These are phyloP conservation scores for Nemania bipapillata DNA, from an alignment of 2,329 filamentous ascomycete genomes.

Conservation along the genomic window DNA sequence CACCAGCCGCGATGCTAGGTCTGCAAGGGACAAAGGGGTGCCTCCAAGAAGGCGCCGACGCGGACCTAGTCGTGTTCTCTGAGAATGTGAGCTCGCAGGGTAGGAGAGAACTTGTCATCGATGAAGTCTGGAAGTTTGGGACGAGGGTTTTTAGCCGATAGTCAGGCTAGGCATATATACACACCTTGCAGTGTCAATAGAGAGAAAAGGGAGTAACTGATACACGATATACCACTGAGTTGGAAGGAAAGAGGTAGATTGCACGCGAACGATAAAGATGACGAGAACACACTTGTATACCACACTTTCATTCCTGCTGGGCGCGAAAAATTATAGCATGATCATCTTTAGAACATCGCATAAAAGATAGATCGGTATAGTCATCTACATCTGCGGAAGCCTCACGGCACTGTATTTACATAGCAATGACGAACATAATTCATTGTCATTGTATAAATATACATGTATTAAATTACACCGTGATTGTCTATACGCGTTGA, in stretches of 20 bases:
- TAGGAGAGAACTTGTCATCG: slow-evolving; percentile 68
- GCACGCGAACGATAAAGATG: background rate
- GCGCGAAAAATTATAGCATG: slow-evolving; percentile 16
- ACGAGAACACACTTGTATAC: slow-evolving; percentile 23
- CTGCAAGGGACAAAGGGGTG: slow-evolving; percentile 73
- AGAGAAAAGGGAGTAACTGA: background rate
- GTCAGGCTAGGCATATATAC: slow-evolving; percentile 20
- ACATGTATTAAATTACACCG: slow-evolving; percentile 7
- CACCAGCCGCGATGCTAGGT: slow-evolving; percentile 80
- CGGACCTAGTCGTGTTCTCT: slow-evolving; percentile 75
- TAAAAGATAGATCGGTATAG: slow-evolving; percentile 21
- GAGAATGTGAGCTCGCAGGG: slow-evolving; percentile 58
- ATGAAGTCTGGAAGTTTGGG: slow-evolving; percentile 85
- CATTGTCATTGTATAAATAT: slow-evolving; percentile 6
- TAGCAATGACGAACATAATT: slow-evolving; percentile 9
- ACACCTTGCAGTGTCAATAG: slow-evolving; percentile 17
- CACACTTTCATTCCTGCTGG: slow-evolving; percentile 5
- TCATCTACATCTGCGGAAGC: slow-evolving; percentile 19
- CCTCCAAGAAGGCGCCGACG: slow-evolving; percentile 71
- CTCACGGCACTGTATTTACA: slow-evolving; percentile 20
- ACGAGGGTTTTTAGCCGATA: slow-evolving; percentile 58
- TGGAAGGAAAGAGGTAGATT: slow-evolving; percentile 17
- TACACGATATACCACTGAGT: slow-evolving; percentile 12
- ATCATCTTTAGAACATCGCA: slow-evolving; percentile 8
- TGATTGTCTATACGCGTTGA: background rate